A percentile compares a stretch with the other conserved stretches of the same genome.
Evolutionary conservation across 2,329 filamentous ascomycete species (phyloP).

Genomic region (Ciborinia camelliae): DNA sequence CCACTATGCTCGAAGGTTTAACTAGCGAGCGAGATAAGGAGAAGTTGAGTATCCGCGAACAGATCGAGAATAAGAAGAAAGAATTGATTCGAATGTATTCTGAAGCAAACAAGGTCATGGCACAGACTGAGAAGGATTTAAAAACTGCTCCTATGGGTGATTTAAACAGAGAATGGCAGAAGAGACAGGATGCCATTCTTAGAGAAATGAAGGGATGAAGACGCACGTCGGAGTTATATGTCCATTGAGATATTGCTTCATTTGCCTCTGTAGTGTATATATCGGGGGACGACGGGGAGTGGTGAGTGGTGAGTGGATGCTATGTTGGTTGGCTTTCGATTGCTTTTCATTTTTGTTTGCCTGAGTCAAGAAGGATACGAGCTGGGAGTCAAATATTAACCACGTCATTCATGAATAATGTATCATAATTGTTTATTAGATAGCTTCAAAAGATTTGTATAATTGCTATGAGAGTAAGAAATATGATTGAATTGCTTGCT

Average conservation of each 20-base stretch:
- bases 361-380: background rate
- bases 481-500: background rate
- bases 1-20: conserved; percentile 28
- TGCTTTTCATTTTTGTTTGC: background rate
- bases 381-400: background rate
- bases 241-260: background rate
- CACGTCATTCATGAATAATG: background rate
- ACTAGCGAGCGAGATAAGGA: conserved; percentile 24
- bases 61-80: conserved; percentile 25
- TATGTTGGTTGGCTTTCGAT: background rate
- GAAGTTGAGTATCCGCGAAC: conserved; percentile 23
- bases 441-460: background rate
- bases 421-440: background rate
- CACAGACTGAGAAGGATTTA: conserved; percentile 22
- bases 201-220: conserved; percentile 24
- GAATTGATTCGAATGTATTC: conserved; percentile 27
- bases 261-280: background rate
- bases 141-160: conserved; percentile 22
- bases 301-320: background rate
- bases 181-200: conserved; percentile 28
- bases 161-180: conserved; percentile 31
- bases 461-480: background rate
- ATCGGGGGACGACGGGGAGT: background rate
- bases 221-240: conserved; percentile 18
- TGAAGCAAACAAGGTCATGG: conserved; percentile 24